Evolutionary conservation across 306 rosid genomes (phyloP).

Genomic region (Pachyrhizus erosus): DNA sequence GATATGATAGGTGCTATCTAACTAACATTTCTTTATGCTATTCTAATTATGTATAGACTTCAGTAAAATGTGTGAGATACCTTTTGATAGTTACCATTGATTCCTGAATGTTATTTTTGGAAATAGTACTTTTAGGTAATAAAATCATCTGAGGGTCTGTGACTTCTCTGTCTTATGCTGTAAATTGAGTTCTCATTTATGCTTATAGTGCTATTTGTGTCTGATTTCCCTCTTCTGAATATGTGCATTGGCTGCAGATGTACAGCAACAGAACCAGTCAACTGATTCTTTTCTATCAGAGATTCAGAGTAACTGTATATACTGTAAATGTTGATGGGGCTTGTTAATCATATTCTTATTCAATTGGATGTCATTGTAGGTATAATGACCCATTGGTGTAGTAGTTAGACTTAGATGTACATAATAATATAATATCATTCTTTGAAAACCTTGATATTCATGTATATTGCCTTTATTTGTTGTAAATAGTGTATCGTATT

Average conservation of each 20-base stretch:
- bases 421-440: slow-evolving; percentile 52
- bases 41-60: slow-evolving; percentile 11
- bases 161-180: background rate
- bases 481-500: slow-evolving; percentile 49
- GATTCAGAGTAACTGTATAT: slow-evolving; percentile 49
- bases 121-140: background rate
- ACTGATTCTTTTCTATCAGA: slow-evolving; percentile 46
- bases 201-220: background rate
- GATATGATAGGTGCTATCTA: slow-evolving; percentile 6
- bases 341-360: slow-evolving; percentile 35
- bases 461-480: slow-evolving; percentile 45
- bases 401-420: slow-evolving; percentile 50
- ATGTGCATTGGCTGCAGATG: slow-evolving; percentile 52
- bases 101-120: slow-evolving; percentile 24
- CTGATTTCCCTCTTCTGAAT: slow-evolving; percentile 25
- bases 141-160: background rate
- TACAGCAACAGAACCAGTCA: slow-evolving; percentile 46
- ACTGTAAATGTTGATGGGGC: slow-evolving; percentile 51
- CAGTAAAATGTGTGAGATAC: background rate
- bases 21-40: slow-evolving; percentile 24
- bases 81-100: background rate
- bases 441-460: slow-evolving; percentile 44
- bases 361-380: slow-evolving; percentile 39
- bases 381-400: slow-evolving; percentile 45
- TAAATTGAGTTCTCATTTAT: slow-evolving; percentile 30